Evolutionary conservation across 345 rosid genomes (phyloP), one percentile per base, ranked within the genome.

Genomic region (Gossypium turneri): DNA sequence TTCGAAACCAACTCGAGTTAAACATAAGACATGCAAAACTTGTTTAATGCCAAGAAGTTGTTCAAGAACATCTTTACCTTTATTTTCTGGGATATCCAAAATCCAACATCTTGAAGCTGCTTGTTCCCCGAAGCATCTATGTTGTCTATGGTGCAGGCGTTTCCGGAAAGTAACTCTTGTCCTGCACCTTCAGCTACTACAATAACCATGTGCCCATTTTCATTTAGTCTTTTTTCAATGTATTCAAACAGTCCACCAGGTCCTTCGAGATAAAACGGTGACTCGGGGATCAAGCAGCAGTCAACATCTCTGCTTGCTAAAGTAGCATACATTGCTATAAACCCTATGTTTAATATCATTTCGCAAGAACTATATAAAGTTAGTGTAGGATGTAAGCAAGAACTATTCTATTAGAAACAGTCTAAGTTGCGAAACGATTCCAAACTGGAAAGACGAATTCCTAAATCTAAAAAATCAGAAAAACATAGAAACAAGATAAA

Each of bases 171-270:
- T 66, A 86, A 84, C 74, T 89, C 93, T 73, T 87, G 93, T 59
- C 93, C 93, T 1, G 93, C 93, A 24, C 93, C 90, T 83, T 89
- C 90, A 25, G 89, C 91, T 19, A 86, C 82, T 38, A 87, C 91
- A 77, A 83, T 75, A 25, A 87, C 93, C 88, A 87, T 87, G 77
- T 89, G 89, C 9, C 85, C 88, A 22, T 82, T 76, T 76, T 87
- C 93, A 75, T 86, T 87, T 24, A 86, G 86, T 27, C 84, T 74
- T 63, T 24, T 76, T 73, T 80, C 86, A 45, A 83, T 67, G 55
- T 53, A 87, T 76, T 89, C 90, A 64, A 83, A 81, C 41, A 89
- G 86, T 53, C 93, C 93, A 47, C 91, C 87, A 0, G 59, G 52
- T 5, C 93, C 93, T 70, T 89, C 91, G 4, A 89, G 88, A 84